Percentiles rank a stretch among this genome's conserved stretches.
Conservation (phyloP, 208 protist genomes). For the Angomonas ambiguus region DNA sequence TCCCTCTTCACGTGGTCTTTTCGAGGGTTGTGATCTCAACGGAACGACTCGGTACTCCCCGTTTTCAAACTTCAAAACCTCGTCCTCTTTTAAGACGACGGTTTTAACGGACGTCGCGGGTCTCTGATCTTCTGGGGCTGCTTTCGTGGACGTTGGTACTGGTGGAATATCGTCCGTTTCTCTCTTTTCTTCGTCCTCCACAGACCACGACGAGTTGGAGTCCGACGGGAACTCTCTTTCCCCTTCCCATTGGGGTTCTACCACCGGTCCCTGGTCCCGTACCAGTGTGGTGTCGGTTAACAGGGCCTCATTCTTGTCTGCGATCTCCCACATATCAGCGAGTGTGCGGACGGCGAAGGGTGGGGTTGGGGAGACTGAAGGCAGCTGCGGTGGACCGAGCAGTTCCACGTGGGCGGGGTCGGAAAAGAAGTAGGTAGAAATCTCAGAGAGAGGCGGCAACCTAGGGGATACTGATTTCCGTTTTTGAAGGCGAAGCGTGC, state of each 20-base stretch:
- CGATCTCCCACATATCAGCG: neutral
- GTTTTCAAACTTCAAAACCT: slow-evolving; percentile 21
- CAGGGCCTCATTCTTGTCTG: neutral
- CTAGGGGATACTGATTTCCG: too few relatives aligned
- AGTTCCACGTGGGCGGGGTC: neutral
- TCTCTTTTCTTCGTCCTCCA: neutral
- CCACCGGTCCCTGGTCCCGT: neutral
- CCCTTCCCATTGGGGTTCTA: neutral
- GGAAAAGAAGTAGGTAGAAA: neutral
- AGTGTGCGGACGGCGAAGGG: neutral
- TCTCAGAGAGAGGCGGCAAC: too few relatives aligned
- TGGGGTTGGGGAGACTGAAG: neutral
- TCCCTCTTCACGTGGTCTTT: slow-evolving; percentile 8
- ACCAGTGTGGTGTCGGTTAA: neutral
- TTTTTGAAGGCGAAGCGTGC: too few relatives aligned
- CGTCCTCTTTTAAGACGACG: slow-evolving; percentile 10
- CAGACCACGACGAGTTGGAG: neutral
- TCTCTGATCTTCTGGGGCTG: neutral
- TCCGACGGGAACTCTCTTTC: neutral
- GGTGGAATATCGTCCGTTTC: neutral
- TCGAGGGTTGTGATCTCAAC: too few relatives aligned
- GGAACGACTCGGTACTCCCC: slow-evolving; percentile 17
- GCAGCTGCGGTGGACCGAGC: neutral
- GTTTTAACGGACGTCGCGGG: neutral
- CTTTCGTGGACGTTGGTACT: neutral